Evolutionary conservation across 768 basidiomycete genomes (phyloP), one percentile per base, ranked within the genome.

Genomic region (Rhizopogon vinicolor): DNA sequence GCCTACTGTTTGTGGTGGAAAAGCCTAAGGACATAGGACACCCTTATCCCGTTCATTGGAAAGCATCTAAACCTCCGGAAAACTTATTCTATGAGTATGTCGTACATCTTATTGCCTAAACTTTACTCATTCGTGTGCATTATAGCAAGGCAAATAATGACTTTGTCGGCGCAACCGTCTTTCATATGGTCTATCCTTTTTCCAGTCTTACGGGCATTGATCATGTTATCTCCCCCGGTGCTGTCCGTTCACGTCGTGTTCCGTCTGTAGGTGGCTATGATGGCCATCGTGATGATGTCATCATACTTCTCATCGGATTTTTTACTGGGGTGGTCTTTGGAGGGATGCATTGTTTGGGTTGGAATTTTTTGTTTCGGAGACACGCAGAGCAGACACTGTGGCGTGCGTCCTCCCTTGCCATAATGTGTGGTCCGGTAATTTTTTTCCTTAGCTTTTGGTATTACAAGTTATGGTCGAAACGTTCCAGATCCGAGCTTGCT

Each of bases 1-100:
- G 67, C 65, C 14, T 75, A 72, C 54, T 33, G 52, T 1, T 51
- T 72, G 2, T 75, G 76, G 75, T 75, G 70, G 74, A 35, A 66
- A 77, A 77, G 60, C 76, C 74, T 2, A 63, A 69, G 8, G 69
- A 71, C 49, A 68, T 75, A 0, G 58, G 55, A 8, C 57, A 52
- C 6, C 66, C 61, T n/a, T 35, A 43, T 29, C 29, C 18, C 22
- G 43, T 44, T 31, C 9, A 52, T 13, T 45, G 25, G 29, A 33
- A 45, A 6, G 19, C 12, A 19, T 6, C 5, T 13, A 16, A 3
- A 41, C 19, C 41, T 37, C 35, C 35, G 12, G 9, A 8, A 35
- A 35, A 12, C 3, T 3, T 35, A 3, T 35, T 12, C 35, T 35
- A 35, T 9, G 35, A 10, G 35, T 35, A 35, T 35, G 35, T 12